Base-by-base conservation (phyloP, 2,329 filamentous ascomycete genomes). In the Fusarium heterosporum region DNA sequence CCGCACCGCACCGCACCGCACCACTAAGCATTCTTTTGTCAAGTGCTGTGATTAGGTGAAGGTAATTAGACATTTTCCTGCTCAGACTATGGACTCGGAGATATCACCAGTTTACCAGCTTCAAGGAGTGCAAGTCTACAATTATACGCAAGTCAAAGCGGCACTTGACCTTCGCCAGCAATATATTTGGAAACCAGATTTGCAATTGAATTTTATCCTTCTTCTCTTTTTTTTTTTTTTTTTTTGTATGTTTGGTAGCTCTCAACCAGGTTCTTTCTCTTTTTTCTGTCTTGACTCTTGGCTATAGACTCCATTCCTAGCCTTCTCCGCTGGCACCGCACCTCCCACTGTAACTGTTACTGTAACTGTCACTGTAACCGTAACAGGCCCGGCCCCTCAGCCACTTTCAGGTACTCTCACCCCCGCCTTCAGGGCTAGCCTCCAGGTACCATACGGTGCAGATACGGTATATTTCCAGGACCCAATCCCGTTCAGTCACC, bases 391-490 rank as follows among this genome's bases (percentile, higher is more conserved):
- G 22, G 4, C 54, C 59, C 45, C 48, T 68, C 47, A 67, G 64
- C 64, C 54, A 68, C 43, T 38, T 32, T 68, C 47, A 67, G 64
- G 59, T 50, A 68, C 43, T 38, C 29, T 34, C 42, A 34, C 32
- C 60, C 51, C 64, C 64, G 60, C 64, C 55, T 43, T 17, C 32
- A 49, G 51, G 45, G 29, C 40, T 46, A 39, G 19, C 22, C 36
- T 28, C 38, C 29, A 22, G 19, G 26, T 40, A 50, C 47, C 60
- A 25, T 60, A 51, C 54, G 61, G 64, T 66, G 48, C 52, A 58
- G 53, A 59, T 63, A 63, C 58, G 34, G 59, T 67, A 47, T 68
- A 68, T 68, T 68, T 68, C 68, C 57, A 22, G 22, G 22, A 68
- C 50, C 32, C 14, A 16, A n/a, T 36, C 60, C 48, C 55, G 52